phyloP scores from a whole-genome alignment of 2,329 filamentous ascomycete species.

The Scleromitrula shiraiana region DNA sequence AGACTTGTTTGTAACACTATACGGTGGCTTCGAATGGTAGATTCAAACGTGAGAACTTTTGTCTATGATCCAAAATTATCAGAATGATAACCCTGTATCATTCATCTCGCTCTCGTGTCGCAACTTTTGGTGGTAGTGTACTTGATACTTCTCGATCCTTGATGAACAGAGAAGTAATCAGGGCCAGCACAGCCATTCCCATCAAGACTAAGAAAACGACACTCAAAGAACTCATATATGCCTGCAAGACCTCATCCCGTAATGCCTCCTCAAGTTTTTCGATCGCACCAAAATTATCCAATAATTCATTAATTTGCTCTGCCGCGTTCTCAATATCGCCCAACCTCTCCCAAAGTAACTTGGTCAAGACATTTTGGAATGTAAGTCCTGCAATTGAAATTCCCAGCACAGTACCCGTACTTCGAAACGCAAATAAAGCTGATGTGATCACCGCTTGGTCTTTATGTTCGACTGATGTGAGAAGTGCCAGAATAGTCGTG shows the following conservation, averaged over 20 bases:
- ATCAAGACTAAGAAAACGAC: constrained; percentile 6
- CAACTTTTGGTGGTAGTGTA: background rate
- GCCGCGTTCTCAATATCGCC: constrained; percentile 3
- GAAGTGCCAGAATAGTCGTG: constrained; percentile 59
- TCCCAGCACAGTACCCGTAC: constrained; percentile 59
- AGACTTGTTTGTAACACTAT: too few relatives aligned
- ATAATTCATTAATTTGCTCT: background rate
- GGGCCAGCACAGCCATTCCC: background rate
- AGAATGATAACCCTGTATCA: too few relatives aligned
- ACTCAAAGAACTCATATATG: constrained; percentile 5
- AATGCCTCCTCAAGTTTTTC: background rate
- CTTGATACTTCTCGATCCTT: constrained; percentile 4
- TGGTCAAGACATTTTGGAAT: constrained; percentile 13
- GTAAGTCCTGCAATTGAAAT: constrained; percentile 35
- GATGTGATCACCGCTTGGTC: constrained; percentile 69
- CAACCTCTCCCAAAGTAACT: constrained; percentile 9
- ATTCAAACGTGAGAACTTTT: too few relatives aligned
- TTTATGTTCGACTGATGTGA: constrained; percentile 56
- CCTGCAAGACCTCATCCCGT: background rate
- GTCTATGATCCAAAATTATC: too few relatives aligned
- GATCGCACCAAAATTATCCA: background rate
- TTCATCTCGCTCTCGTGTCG: too few relatives aligned
- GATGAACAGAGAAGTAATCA: background rate
- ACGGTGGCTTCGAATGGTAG: too few relatives aligned
- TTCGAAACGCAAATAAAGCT: constrained; percentile 71